Evolutionary conservation across 1,139 yeast species (phyloP), one percentile per base, ranked within the genome.

Genomic region (Hansenula sp.): DNA sequence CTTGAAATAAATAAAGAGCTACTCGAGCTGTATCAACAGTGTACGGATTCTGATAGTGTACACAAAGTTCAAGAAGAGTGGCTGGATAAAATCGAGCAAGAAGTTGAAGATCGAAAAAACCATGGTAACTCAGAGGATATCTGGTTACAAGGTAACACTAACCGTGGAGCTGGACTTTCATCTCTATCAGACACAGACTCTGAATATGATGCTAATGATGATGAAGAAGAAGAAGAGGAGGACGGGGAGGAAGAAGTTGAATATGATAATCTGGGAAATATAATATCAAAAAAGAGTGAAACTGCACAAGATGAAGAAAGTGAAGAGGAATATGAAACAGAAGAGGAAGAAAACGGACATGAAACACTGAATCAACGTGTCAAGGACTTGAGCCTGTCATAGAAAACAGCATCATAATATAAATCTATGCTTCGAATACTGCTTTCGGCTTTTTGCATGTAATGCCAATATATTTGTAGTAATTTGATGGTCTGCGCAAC

Each of bases 91-190:
- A 67, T 89, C 12, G 94, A 87, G 46, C 66, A 71, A 43, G 97
- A 88, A 55, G 78, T 77, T 21, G 74, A 74, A 48, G 84, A 82
- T 42, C 72, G 96, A 47, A 80, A 81, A 56, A 72, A 75, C 30
- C 73, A 63, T 33, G 63, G 66, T 2, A 66, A 61, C 16, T 68
- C 68, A 16, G 82, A 70, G 17, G 96, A 87, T 63, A 66, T 84
- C 6, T 88, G 95, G 96, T 70, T 77, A 67, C 75, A 79, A 67
- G 96, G 96, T 0, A 86, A 84, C 58, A 83, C 81, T 15, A 89
- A 84, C 54, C 77, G 84, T 42, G 50, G 53, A 11, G 33, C 45
- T 27, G 47, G 39, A n/a, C 31, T 45, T 4, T 47, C 51, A 5
- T 43, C 52, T 5, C 7, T 28, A 6, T 36, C 38, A 3, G 42